These are phyloP conservation scores for Nannizzia gypsea DNA, from an alignment of 2,329 filamentous ascomycete genomes.

Conservation along the genomic window DNA sequence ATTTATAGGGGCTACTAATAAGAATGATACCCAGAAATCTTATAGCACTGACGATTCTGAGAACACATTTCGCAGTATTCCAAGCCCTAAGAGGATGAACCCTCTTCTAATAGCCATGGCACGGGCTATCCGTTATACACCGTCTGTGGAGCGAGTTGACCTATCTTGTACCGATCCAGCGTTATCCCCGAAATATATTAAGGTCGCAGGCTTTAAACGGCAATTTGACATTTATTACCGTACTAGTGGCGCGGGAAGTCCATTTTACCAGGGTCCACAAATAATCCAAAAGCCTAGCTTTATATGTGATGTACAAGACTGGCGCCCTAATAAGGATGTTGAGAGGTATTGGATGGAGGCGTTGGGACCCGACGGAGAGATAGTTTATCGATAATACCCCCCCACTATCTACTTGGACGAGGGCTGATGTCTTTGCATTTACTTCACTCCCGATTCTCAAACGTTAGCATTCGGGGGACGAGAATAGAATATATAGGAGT, in stretches of 20 bases:
- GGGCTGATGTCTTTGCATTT: too few species aligned
- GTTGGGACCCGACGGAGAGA: constrained; percentile 2
- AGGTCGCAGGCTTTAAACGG: neutral
- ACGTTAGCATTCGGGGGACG: too few species aligned
- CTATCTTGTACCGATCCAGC: neutral
- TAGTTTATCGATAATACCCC: neutral
- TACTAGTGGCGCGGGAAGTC: neutral
- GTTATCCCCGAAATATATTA: neutral
- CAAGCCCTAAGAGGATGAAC: constrained; percentile 3
- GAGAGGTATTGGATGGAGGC: constrained; percentile 7
- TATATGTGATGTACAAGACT: constrained; percentile 1
- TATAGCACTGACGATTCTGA: neutral
- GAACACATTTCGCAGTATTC: constrained; percentile 5
- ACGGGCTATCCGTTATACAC: constrained; percentile 6
- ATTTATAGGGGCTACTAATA: neutral
- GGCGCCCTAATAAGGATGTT: constrained; percentile 7
- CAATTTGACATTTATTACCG: neutral
- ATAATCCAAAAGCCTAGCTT: neutral
- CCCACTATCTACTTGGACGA: too few species aligned
- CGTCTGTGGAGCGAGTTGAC: neutral
- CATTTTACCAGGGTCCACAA: neutral
- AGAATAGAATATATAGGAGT: too few species aligned
- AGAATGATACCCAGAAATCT: neutral
- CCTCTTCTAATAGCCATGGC: constrained; percentile 9
- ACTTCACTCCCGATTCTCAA: too few species aligned